Percentiles rank a stretch among this genome's conserved stretches.
These are phyloP conservation scores for Bimuria novae-zelandiae DNA, from an alignment of 2,329 filamentous ascomycete genomes.

Conservation along the genomic window DNA sequence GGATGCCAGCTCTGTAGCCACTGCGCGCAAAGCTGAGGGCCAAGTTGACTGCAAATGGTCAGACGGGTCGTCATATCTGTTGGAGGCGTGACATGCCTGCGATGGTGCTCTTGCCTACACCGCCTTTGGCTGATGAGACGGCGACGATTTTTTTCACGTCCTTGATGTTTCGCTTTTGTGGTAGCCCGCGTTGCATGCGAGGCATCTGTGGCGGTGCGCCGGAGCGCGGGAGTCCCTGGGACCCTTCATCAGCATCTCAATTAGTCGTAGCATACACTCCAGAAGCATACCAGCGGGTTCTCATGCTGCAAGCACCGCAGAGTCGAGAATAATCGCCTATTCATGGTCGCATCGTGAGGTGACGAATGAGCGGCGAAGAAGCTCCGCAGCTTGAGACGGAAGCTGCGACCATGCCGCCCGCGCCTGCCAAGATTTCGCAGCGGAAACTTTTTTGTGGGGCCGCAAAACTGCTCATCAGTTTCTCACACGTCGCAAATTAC, in stretches of 20 bases:
- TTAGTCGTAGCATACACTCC: background rate
- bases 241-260: background rate
- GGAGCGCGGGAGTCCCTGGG: slow-evolving; percentile 80
- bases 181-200: slow-evolving; percentile 78
- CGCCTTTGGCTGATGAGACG: slow-evolving; percentile 96
- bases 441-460: slow-evolving; percentile 39
- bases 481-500: slow-evolving; percentile 8
- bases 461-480: slow-evolving; percentile 14
- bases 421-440: slow-evolving; percentile 8
- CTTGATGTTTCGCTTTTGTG: slow-evolving; percentile 77
- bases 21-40: slow-evolving; percentile 82
- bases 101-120: slow-evolving; percentile 96
- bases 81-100: slow-evolving; percentile 60
- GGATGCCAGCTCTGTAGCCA: slow-evolving; percentile 81
- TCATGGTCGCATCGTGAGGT: slow-evolving; percentile 42
- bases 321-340: slow-evolving; percentile 60
- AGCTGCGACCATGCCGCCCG: background rate
- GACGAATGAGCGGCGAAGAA: slow-evolving; percentile 23
- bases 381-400: slow-evolving; percentile 14
- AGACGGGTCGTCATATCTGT: slow-evolving; percentile 1
- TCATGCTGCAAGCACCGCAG: slow-evolving; percentile 67
- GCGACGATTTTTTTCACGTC: slow-evolving; percentile 91
- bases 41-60: slow-evolving; percentile 65
- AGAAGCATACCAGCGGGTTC: slow-evolving; percentile 73
- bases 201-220: slow-evolving; percentile 68